These are phyloP conservation scores for Botrytis paeoniae DNA, from an alignment of 2,329 filamentous ascomycete species.

Conservation along the genomic window DNA sequence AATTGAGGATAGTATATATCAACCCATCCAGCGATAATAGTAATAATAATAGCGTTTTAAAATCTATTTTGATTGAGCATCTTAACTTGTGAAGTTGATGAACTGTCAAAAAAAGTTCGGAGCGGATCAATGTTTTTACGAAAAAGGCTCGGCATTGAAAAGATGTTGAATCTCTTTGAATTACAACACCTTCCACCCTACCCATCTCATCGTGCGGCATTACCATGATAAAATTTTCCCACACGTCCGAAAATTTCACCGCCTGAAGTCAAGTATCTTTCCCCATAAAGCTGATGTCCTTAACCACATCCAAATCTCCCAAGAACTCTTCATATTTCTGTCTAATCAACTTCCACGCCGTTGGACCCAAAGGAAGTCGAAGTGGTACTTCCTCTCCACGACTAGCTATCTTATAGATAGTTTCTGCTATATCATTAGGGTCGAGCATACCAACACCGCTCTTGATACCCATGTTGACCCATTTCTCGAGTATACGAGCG, in stretches of 20 bases:
- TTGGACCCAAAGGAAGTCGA: slow-evolving; percentile 28
- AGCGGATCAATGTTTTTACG: background rate
- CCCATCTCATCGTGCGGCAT: too few species aligned
- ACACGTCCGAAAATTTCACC: background rate
- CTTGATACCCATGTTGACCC: slow-evolving; percentile 27
- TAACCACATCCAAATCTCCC: slow-evolving; percentile 25
- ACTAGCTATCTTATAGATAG: slow-evolving; percentile 29
- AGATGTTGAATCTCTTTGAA: background rate
- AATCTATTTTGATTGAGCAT: background rate
- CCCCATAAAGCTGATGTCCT: slow-evolving; percentile 25
- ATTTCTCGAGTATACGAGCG: slow-evolving; percentile 32
- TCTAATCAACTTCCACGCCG: slow-evolving; percentile 31
- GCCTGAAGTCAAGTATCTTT: background rate
- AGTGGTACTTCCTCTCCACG: slow-evolving; percentile 31
- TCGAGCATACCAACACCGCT: slow-evolving; percentile 27
- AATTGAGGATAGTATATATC: background rate
- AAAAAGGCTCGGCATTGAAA: background rate
- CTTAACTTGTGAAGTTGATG: background rate
- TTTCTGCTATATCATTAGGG: slow-evolving; percentile 28
- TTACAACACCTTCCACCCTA: background rate
- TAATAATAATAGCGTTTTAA: background rate
- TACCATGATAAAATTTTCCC: background rate
- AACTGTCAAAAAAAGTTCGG: background rate
- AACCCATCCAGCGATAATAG: background rate
- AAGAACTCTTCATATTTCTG: slow-evolving; percentile 26